Evolutionary conservation across 345 rosid genomes (phyloP), one percentile per base, ranked within the genome.

Genomic region (Schrenkiella parvula): DNA sequence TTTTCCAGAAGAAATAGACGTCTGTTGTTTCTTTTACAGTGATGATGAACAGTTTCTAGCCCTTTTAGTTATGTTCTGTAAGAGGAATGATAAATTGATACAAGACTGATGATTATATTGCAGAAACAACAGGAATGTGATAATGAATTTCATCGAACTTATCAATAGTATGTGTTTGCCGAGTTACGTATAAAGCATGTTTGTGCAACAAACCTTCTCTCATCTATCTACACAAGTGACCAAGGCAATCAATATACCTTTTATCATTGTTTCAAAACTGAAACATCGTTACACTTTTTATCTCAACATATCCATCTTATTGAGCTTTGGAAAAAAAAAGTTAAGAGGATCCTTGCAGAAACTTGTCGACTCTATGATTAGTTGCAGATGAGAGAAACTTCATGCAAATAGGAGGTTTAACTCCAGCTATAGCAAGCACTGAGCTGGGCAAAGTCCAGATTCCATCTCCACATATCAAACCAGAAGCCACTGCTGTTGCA

Each of bases 401-500:
- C 96, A 93, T 89, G 88, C 98, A 93, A 18, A 88, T 81, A 1
- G 98, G 98, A 74, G 98, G 83, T 1, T 56, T 58, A 17, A 85
- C 80, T 18, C 86, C 89, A 46, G 83, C 83, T 11, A 93, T 84
- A 18, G 98, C 81, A 15, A 93, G 89, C 32, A 93, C 82, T 9
- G 98, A 91, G 0, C 93, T 90, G 1, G 98, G 97, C 14, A 93
- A 79, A n/a, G 89, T 80, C 98, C 98, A 92, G 80, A 92, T 60
- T 0, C 95, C 88, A 2, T 92, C 98, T 3, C 98, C 97, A 22
- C 98, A 92, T 3, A 92, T 92, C 70, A 92, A 83, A 8, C 96
- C 98, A 1, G 96, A 90, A 0, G 98, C 98, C 55, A 88, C 85
- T 0, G 96, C 97, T 0, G 97, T 83, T 4, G 72, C 84, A 38